phyloP scores from a whole-genome alignment of 768 basidiomycete species.

The Suillus occidentalis region DNA sequence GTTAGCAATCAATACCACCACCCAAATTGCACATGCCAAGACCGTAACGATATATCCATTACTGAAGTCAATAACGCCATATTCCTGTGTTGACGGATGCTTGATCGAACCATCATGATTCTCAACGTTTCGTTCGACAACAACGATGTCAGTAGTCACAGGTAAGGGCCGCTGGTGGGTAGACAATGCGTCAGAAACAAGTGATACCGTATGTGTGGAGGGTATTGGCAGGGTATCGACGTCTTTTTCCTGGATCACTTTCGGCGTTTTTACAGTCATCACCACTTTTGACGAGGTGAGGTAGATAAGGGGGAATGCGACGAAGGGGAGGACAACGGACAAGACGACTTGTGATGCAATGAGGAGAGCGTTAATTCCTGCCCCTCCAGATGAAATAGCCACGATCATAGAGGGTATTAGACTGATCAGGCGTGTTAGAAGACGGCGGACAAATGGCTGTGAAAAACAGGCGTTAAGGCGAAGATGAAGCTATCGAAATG shows the following conservation, averaged over 20 bases:
- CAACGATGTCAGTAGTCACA: background rate
- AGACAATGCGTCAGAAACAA: slow-evolving; percentile 18
- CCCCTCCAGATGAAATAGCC: slow-evolving; percentile 41
- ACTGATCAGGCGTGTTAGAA: slow-evolving; percentile 44
- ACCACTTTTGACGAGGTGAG: slow-evolving; percentile 38
- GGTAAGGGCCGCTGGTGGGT: background rate
- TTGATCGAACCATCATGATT: background rate
- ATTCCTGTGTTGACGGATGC: slow-evolving; percentile 8
- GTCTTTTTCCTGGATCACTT: background rate
- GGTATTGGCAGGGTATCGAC: background rate
- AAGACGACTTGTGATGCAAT: slow-evolving; percentile 49
- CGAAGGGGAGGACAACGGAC: slow-evolving; percentile 46
- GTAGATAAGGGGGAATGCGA: slow-evolving; percentile 43
- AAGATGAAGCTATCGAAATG: background rate
- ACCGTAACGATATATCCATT: slow-evolving; percentile 38
- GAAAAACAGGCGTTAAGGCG: background rate
- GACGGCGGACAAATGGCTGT: slow-evolving; percentile 38
- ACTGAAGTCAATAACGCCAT: slow-evolving; percentile 39
- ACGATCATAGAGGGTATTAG: slow-evolving; percentile 46
- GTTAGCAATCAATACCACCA: slow-evolving; percentile 50
- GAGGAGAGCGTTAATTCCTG: slow-evolving; percentile 46
- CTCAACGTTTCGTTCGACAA: background rate
- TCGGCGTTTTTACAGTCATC: slow-evolving; percentile 19
- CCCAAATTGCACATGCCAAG: slow-evolving; percentile 48
- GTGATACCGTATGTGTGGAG: background rate